phyloP scores from a whole-genome alignment of 331 rosid species.

The Arachis monticola region DNA sequence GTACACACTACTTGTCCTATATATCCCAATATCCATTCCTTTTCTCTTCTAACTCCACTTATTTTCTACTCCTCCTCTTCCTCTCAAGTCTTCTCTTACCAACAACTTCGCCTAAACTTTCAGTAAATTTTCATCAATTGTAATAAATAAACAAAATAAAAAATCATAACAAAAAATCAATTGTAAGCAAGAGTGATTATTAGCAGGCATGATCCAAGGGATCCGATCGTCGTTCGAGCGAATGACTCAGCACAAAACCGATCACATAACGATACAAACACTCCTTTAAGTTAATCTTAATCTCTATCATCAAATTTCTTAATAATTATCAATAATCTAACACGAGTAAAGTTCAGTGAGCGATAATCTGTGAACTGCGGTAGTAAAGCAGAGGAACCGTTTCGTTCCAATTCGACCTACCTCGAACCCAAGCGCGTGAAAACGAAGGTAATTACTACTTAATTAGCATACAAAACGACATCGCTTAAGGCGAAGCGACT shows the following conservation, averaged over 20 bases:
- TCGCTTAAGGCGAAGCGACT: slow-evolving; percentile 25
- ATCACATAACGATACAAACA: neutral
- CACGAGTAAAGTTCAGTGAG: neutral
- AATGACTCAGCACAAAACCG: neutral
- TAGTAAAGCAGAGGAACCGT: neutral
- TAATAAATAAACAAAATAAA: neutral
- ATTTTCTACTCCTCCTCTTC: slow-evolving; percentile 10
- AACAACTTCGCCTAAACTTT: neutral
- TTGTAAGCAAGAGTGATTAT: neutral
- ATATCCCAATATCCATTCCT: no score
- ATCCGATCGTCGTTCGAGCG: slow-evolving; percentile 5
- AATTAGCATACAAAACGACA: slow-evolving; percentile 18
- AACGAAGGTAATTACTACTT: neutral
- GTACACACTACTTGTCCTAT: no score
- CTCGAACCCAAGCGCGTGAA: neutral
- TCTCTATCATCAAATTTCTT: no score
- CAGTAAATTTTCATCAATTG: neutral
- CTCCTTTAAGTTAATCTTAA: neutral
- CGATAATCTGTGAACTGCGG: neutral
- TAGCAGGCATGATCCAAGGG: slow-evolving; percentile 12
- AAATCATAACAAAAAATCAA: neutral
- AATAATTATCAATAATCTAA: no score
- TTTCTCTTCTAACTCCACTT: neutral
- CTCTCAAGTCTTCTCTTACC: neutral
- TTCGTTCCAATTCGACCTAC: neutral